These are phyloP conservation scores for Eutrema yunnanense DNA, from an alignment of 345 rosid species.

Conservation along the genomic window DNA sequence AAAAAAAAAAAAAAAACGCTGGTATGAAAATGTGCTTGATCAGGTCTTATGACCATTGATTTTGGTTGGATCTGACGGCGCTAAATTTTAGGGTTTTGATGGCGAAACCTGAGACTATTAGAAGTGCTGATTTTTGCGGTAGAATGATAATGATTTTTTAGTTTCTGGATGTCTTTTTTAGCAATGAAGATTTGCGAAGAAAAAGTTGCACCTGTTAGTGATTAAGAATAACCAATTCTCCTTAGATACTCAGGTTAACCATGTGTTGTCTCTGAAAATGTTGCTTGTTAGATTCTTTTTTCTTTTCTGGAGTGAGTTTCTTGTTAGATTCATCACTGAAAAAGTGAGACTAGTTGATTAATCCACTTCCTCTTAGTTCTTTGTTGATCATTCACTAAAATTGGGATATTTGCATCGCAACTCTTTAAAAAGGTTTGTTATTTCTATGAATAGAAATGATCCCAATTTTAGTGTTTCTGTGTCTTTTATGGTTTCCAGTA, in stretches of 20 bases:
- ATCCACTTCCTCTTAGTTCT: neutral
- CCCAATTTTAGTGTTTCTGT: neutral
- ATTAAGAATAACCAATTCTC: neutral
- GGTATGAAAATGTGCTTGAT: neutral
- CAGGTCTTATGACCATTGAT: constrained; percentile 2
- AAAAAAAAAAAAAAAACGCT: neutral
- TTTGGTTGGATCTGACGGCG: constrained; percentile 20
- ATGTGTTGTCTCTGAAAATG: neutral
- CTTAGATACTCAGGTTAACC: neutral
- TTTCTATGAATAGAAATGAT: neutral
- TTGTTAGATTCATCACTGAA: neutral
- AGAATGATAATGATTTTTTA: neutral
- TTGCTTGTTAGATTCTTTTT: neutral
- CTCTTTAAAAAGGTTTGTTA: neutral
- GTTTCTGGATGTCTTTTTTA: neutral
- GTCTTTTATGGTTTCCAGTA: neutral
- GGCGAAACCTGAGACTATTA: neutral
- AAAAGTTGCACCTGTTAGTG: neutral
- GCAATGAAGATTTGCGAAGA: neutral
- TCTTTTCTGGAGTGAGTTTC: neutral
- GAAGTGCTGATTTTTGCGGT: neutral
- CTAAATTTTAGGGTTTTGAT: constrained; percentile 15
- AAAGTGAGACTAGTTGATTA: neutral
- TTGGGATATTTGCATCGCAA: neutral
- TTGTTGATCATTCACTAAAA: neutral